Evolutionary conservation across 805 yeast species (phyloP).

Genomic region (Middelhovenomyces tepae): DNA sequence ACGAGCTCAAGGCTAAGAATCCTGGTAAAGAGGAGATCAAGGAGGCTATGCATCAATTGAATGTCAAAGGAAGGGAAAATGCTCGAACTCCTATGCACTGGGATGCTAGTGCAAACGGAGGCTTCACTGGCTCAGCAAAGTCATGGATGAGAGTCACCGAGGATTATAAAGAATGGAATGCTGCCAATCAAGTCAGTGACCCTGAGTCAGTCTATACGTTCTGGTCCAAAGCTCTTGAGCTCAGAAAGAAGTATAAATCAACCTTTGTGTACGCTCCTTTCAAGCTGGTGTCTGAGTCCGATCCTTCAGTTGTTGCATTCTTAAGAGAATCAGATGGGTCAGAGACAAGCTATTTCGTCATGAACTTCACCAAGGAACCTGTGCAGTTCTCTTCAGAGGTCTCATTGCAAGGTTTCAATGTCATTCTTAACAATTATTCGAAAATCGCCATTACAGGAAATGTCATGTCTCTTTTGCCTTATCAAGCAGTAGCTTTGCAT

Average conservation of each 20-base stretch:
- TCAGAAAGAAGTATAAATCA: constrained; percentile 39
- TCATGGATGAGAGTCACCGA: constrained; percentile 51
- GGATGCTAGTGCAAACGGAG: constrained; percentile 35
- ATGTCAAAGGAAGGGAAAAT: constrained; percentile 37
- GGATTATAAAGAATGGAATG: constrained; percentile 41
- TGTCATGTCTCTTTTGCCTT: too few relatives aligned
- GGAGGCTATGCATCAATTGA: constrained; percentile 6
- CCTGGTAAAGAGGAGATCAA: constrained; percentile 16
- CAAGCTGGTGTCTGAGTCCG: too few relatives aligned
- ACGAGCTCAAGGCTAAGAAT: constrained; percentile 16
- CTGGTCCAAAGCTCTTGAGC: constrained; percentile 35
- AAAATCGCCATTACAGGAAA: too few relatives aligned
- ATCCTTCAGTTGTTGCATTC: too few relatives aligned
- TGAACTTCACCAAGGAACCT: too few relatives aligned
- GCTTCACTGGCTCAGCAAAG: constrained; percentile 35
- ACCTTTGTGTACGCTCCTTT: constrained; percentile 38
- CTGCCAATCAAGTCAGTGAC: constrained; percentile 36
- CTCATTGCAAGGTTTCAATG: too few relatives aligned
- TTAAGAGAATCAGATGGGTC: too few relatives aligned
- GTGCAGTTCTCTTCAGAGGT: too few relatives aligned
- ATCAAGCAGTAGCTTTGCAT: too few relatives aligned
- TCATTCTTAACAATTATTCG: too few relatives aligned
- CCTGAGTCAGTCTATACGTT: constrained; percentile 38
- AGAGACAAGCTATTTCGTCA: too few relatives aligned
- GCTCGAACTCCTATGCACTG: constrained; percentile 50